These are phyloP conservation scores for Linnemannia elongata DNA, from an alignment of 192 early-diverging fungal species.

Conservation along the genomic window DNA sequence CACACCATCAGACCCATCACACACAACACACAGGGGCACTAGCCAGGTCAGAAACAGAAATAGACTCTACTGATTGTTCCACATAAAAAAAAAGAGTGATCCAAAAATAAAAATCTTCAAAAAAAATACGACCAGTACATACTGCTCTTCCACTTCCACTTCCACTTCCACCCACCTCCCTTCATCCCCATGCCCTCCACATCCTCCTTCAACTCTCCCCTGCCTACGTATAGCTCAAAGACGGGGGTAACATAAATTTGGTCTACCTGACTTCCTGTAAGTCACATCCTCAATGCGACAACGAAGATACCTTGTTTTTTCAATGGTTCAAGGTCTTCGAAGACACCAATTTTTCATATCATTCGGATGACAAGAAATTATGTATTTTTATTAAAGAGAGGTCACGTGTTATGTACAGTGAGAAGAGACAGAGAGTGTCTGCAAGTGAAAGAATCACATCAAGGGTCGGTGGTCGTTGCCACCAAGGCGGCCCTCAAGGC, in stretches of 20 bases:
- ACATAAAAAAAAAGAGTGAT: neutral
- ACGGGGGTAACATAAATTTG: too few species aligned
- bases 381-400: neutral
- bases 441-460: neutral
- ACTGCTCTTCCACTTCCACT: neutral
- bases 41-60: neutral
- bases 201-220: too few species aligned
- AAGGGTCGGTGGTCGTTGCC: slow-evolving; percentile 3
- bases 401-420: neutral
- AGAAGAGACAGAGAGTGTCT: too few species aligned
- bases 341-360: too few species aligned
- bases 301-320: too few species aligned
- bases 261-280: too few species aligned
- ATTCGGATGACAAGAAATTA: too few species aligned
- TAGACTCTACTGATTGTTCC: neutral
- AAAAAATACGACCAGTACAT: neutral
- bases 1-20: neutral
- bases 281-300: too few species aligned
- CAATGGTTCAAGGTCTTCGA: too few species aligned
- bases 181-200: neutral
- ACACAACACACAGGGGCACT: neutral
- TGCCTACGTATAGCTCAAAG: too few species aligned
- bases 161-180: neutral
- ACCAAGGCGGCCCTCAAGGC: neutral
- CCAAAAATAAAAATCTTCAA: neutral